Percentiles rank a stretch among this genome's conserved stretches.
Conservation (phyloP, 345 rosid species). For the Hypericum androsaemum region DNA sequence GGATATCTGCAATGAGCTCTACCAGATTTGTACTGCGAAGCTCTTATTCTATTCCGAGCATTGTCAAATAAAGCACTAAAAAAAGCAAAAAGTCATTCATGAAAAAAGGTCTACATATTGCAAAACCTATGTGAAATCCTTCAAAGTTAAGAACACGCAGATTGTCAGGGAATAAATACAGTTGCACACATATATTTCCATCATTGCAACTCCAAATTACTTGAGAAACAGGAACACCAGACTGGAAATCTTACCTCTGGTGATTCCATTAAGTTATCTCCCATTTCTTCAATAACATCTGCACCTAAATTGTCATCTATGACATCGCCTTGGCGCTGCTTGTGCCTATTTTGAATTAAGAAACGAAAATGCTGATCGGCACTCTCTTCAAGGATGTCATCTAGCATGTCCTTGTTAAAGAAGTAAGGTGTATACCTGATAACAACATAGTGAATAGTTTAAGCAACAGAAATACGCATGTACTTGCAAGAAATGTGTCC, state of each 20-base stretch:
- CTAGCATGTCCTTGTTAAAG: conserved; percentile 83
- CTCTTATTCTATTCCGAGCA: too few species aligned
- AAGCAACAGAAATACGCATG: conserved; percentile 11
- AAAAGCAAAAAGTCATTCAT: too few species aligned
- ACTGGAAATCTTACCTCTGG: conserved; percentile 58
- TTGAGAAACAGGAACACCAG: neutral
- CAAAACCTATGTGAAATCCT: too few species aligned
- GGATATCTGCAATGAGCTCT: too few species aligned
- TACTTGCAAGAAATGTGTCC: neutral
- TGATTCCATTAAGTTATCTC: conserved; percentile 77
- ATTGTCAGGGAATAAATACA: too few species aligned
- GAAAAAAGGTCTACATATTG: too few species aligned
- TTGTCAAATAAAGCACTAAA: too few species aligned
- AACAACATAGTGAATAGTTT: conserved; percentile 8
- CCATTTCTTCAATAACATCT: conserved; percentile 81
- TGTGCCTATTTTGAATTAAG: conserved; percentile 81
- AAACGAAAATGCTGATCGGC: conserved; percentile 85
- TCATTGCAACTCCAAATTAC: neutral
- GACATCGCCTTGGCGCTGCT: conserved; percentile 72
- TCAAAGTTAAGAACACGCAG: too few species aligned
- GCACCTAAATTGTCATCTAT: conserved; percentile 67
- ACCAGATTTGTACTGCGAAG: too few species aligned
- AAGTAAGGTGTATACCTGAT: conserved; percentile 95
- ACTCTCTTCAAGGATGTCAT: conserved; percentile 91
- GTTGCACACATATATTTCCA: neutral